Evolutionary conservation across 495 filamentous ascomycete species (phyloP).

Genomic region (Tuber microsphaerosporum): DNA sequence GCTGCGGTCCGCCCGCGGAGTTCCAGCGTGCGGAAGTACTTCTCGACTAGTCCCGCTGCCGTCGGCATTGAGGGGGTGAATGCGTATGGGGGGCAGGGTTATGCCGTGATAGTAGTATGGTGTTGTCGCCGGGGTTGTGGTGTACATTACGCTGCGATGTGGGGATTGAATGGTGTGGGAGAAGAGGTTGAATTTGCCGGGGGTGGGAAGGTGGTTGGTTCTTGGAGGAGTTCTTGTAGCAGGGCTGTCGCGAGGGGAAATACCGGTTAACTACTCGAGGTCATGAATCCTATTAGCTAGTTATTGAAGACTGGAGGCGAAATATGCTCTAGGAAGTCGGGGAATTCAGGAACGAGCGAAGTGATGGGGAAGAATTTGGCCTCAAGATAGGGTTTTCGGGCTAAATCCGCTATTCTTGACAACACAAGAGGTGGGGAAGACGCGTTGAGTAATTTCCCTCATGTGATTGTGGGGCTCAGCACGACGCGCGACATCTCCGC

Average conservation of each 20-base stretch:
- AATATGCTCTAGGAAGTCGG: too few species aligned
- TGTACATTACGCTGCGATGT: constrained; percentile 75
- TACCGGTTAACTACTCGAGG: too few species aligned
- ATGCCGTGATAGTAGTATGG: constrained; percentile 33
- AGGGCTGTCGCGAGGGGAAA: constrained; percentile 60
- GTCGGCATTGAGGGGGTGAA: constrained; percentile 24
- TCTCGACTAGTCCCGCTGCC: constrained; percentile 50
- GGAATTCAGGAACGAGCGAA: too few species aligned
- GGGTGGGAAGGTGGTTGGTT: constrained; percentile 60
- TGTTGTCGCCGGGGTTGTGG: constrained; percentile 57
- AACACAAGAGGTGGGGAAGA: neutral
- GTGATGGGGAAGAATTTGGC: neutral
- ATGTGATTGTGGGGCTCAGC: neutral
- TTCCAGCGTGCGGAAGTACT: constrained; percentile 66
- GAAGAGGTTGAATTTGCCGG: constrained; percentile 70
- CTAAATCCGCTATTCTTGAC: neutral
- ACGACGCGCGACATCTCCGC: neutral
- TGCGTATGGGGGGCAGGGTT: constrained; percentile 8
- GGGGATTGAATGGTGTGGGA: constrained; percentile 73
- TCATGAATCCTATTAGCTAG: too few species aligned
- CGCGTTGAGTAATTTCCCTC: neutral
- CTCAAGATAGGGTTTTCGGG: neutral
- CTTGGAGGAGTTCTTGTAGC: constrained; percentile 65
- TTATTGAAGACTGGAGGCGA: too few species aligned
- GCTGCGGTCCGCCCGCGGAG: constrained; percentile 74